Percentiles rank a stretch among this genome's conserved stretches.
phyloP scores from a whole-genome alignment of 148 eudicot species.

The Cornus florida region DNA sequence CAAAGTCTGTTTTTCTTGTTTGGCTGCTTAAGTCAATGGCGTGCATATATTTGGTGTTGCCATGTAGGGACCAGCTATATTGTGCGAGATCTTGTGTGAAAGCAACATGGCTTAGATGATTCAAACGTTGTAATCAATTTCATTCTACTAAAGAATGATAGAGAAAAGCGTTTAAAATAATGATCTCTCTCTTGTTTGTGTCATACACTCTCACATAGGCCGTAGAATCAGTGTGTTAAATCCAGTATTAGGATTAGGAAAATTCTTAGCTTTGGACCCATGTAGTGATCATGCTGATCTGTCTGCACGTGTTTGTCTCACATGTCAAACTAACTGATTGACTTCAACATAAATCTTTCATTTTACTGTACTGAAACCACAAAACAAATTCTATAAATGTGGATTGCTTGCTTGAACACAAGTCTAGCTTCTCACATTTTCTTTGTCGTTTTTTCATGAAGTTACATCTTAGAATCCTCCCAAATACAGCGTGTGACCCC shows the following conservation, averaged over 20 bases:
- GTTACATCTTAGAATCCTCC: not conserved
- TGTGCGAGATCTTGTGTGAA: not conserved
- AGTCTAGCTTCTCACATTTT: too few relatives aligned
- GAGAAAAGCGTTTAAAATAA: not conserved
- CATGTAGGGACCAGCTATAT: not conserved
- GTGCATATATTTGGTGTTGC: not conserved
- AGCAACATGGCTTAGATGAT: constrained; percentile 4
- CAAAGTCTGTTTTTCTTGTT: not conserved
- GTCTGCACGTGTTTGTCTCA: not conserved
- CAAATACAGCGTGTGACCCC: constrained; percentile 3
- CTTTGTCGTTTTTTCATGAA: not conserved
- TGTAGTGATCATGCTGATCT: constrained; percentile 3
- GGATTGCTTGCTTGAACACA: not conserved
- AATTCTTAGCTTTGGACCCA: not conserved
- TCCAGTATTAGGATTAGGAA: not conserved
- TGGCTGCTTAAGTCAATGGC: constrained; percentile 7
- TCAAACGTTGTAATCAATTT: not conserved
- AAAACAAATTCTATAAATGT: not conserved
- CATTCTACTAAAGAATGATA: not conserved
- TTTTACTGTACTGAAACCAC: not conserved
- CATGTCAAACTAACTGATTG: not conserved
- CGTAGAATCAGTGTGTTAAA: not conserved
- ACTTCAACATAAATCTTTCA: not conserved
- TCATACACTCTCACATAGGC: too few relatives aligned
- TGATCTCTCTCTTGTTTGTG: not conserved